These are phyloP conservation scores for Castanopsis chinensis DNA, from an alignment of 306 rosid species.

Conservation along the genomic window DNA sequence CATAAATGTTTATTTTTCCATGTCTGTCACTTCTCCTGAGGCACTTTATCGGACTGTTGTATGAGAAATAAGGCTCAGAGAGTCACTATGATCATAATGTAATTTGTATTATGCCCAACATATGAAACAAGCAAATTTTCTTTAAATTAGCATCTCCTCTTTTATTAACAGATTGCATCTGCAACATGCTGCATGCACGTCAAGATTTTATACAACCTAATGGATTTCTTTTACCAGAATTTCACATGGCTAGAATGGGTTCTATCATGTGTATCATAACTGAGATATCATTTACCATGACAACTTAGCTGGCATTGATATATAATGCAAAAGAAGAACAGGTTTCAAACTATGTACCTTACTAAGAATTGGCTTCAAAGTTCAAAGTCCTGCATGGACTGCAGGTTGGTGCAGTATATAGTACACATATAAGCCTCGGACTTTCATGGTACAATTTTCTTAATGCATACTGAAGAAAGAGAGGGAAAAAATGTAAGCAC, in stretches of 20 bases:
- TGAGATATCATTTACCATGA: not conserved
- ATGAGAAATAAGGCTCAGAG: not conserved
- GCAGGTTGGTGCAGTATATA: conserved; percentile 84
- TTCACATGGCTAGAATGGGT: not conserved
- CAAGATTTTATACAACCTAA: not conserved
- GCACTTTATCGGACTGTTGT: not conserved
- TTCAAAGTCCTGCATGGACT: conserved; percentile 96
- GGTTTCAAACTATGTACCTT: conserved; percentile 51
- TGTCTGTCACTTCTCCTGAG: not conserved
- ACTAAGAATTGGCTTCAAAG: conserved; percentile 94
- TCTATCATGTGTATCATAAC: conserved; percentile 6
- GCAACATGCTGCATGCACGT: not conserved
- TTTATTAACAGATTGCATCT: not conserved
- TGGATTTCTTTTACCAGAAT: not conserved
- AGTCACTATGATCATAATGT: not conserved
- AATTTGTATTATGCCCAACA: not conserved
- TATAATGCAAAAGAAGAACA: conserved; percentile 7
- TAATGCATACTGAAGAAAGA: conserved; percentile 70
- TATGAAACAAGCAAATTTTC: not conserved
- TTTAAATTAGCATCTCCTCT: not conserved
- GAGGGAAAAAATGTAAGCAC: not conserved
- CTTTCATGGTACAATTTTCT: conserved; percentile 96
- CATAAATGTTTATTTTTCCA: not conserved
- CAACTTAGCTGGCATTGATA: conserved; percentile 2
- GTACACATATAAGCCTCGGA: conserved; percentile 87